These are phyloP conservation scores for Mortierella sp. DNA, from an alignment of 371 early-diverging fungal genomes.

Conservation along the genomic window DNA sequence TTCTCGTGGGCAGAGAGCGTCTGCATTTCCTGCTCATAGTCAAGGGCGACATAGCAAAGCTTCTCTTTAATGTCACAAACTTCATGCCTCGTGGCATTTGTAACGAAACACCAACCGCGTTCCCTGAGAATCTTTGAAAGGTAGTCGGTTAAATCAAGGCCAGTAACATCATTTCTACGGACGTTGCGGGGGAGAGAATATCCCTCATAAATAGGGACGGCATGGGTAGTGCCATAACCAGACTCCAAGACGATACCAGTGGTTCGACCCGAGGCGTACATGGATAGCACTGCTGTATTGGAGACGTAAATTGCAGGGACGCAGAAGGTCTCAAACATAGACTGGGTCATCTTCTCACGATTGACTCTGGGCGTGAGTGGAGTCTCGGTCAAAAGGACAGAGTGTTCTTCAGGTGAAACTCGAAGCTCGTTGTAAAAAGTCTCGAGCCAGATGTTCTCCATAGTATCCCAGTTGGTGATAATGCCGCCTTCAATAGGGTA, in stretches of 20 bases:
- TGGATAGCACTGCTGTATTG: constrained; percentile 93
- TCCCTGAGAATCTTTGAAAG: constrained; percentile 88
- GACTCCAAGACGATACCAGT: constrained; percentile 96
- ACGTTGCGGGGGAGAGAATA: constrained; percentile 94
- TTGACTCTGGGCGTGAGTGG: constrained; percentile 91
- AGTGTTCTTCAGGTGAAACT: constrained; percentile 95
- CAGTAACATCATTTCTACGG: constrained; percentile 90
- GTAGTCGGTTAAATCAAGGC: constrained; percentile 92
- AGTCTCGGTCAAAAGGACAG: constrained; percentile 96
- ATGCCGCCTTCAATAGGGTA: constrained; percentile 97
- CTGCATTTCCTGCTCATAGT: constrained; percentile 90
- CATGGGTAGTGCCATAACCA: constrained; percentile 96
- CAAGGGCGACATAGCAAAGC: constrained; percentile 90
- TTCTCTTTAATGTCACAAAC: constrained; percentile 96
- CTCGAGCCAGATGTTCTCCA: constrained; percentile 97
- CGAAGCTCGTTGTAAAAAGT: constrained; percentile 95
- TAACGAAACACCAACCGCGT: constrained; percentile 86
- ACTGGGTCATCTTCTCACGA: constrained; percentile 92
- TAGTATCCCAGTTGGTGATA: constrained; percentile 95
- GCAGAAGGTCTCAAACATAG: constrained; percentile 97
- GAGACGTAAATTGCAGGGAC: constrained; percentile 95
- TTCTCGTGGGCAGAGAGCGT: constrained; percentile 62
- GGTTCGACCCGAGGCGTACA: constrained; percentile 94
- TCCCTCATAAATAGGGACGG: constrained; percentile 96
- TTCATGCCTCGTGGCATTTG: constrained; percentile 92